Evolutionary conservation across 306 rosid genomes (phyloP).

Genomic region (Calophaca sinica): DNA sequence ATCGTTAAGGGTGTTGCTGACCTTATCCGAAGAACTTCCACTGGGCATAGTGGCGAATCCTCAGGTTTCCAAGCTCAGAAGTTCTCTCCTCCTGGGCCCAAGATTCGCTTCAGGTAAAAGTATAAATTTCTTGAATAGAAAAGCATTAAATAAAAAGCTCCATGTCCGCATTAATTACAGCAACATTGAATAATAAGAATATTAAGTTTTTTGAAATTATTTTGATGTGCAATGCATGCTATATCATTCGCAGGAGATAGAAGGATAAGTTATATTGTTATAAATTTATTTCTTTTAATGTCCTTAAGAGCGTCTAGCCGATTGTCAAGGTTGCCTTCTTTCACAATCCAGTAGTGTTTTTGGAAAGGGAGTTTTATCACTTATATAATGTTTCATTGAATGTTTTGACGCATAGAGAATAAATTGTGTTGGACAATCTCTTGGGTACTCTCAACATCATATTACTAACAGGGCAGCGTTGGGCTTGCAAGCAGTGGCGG

Average conservation of each 20-base stretch:
- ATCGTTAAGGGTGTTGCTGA: conserved; percentile 97
- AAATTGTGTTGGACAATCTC: conserved; percentile 11
- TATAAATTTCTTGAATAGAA: neutral
- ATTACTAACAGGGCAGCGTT: conserved; percentile 3
- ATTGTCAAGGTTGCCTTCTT: conserved; percentile 23
- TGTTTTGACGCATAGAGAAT: conserved; percentile 17
- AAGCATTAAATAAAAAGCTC: conserved; percentile 11
- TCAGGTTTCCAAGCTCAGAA: conserved; percentile 69
- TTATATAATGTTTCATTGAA: conserved; percentile 9
- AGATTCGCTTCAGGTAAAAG: conserved; percentile 83
- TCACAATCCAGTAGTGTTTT: conserved; percentile 8
- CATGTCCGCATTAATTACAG: neutral
- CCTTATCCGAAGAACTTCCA: conserved; percentile 91
- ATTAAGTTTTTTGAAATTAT: conserved; percentile 4
- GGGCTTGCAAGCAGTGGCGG: neutral
- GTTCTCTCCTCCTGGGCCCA: conserved; percentile 73
- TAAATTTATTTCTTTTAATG: neutral
- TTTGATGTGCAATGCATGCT: conserved; percentile 11
- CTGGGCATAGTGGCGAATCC: conserved; percentile 68
- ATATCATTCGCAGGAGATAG: conserved; percentile 35
- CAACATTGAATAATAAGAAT: neutral
- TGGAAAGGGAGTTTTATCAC: conserved; percentile 34
- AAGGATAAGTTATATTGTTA: conserved; percentile 11
- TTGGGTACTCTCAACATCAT: conserved; percentile 3
- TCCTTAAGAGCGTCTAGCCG: conserved; percentile 13